Base-by-base conservation (phyloP, 352 stramenopile species). In the Phytophthora podocarpi region DNA sequence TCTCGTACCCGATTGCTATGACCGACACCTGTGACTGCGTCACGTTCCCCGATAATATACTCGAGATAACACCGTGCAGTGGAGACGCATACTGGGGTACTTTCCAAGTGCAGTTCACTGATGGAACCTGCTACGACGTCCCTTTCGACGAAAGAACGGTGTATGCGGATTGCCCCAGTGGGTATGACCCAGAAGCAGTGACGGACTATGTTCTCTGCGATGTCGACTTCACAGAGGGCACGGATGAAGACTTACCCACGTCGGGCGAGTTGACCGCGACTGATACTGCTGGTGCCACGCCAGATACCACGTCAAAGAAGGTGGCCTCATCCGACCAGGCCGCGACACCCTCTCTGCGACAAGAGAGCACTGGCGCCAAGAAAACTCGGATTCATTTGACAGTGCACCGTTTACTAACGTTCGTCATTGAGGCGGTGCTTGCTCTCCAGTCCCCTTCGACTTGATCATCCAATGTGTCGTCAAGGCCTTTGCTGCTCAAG, bases 341-440 rank as follows among this genome's bases (percentile, higher is more conserved):
- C 10, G 27, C 21, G 1, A 43, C 39, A 18, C 27, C 43, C 8
- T 39, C 23, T 26, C 11, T 51, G 3, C 31, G 24, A 5, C 39
- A 61, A 20, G 40, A 49, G 5, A 39, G 2, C 11, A 26, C 34
- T 35, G n/a, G 16, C 3, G 10, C 24, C 32, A 66, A 66, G 27
- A 57, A 40, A 20, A 55, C 49, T 23, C 48, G 16, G 2, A 31
- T 66, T 13, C 48, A 66, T 15, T 55, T 66, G 15, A 45, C n/a
- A 3, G 40, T 66, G 7, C 58, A 66, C 24, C 40, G 58, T 3
- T 15, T 61, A 24, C 21, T 66, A 20, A 52, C 49, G 10, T 34
- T 61, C 2, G 32, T 16, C 7, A 16, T 50, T 20, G 58, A 50
- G 49, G 40, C 48, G 11, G 10, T 60, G 15, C 23, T 66, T 20